Base-by-base conservation (phyloP, 164 flowering plant species). In the Amborella trichopoda region DNA sequence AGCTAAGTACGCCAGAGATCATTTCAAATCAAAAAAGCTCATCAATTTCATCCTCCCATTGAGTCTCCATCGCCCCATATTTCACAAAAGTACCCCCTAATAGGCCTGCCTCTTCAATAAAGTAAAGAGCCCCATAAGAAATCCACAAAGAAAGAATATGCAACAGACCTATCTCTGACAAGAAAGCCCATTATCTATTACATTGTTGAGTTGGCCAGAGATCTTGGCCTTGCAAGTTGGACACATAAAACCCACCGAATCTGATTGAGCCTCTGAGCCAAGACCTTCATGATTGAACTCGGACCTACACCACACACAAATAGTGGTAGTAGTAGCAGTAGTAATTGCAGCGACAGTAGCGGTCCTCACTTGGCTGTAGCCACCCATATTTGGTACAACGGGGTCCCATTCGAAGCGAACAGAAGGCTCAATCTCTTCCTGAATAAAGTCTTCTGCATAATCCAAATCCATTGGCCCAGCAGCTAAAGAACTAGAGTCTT, bases 211-310 rank as follows among this genome's bases (percentile, higher is more conserved):
- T 49, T 80, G 78, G 28, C 79, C 82, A 10, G 89, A 76, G 9
- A 83, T 73, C 55, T 67, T 80, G 16, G 68, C 71, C 63, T 79
- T 87, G 75, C 96, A 87, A 38, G 67, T 37, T 6, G 85, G 78
- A 65, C 96, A 87, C 81, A 83, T 77, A 53, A 64, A 87, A 38
- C 96, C 96, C 53, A 83, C 84, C 3, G 94, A 77, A 62, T 76
- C 81, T 44, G 86, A 61, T 34, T 72, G 80, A 23, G 63, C 23
- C 50, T 77, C 90, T 2, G 71, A 51, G 36, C 67, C 65, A 23
- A 63, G 21, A 49, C 62, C 63, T 25, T 70, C 94, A 44, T 68
- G 78, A 52, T 36, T 71, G 64, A 83, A 87, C 62, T 71, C 82
- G 23, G 61, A 12, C 44, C 80, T 70, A 60, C 96, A 83, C 96